Conservation (phyloP, 768 basidiomycete genomes). For the Termitomyces sp. region DNA sequence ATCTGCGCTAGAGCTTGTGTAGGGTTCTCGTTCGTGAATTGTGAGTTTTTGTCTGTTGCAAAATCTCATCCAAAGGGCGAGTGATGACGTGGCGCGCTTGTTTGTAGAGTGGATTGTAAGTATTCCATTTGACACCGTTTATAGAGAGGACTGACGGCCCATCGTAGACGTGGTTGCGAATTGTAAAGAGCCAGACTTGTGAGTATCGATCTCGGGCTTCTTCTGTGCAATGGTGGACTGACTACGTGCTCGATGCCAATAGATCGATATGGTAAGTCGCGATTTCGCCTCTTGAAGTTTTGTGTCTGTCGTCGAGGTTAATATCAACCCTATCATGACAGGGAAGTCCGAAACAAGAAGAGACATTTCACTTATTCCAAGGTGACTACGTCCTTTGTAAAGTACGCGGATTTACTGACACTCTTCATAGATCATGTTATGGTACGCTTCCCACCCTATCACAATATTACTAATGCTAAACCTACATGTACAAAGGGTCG, state of each 20-base stretch:
- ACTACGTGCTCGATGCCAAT: background rate
- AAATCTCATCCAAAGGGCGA: too few species aligned
- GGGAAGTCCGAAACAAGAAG: conserved; percentile 87
- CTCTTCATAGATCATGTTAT: conserved; percentile 74
- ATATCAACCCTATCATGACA: conserved; percentile 17
- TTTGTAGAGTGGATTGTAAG: conserved; percentile 66
- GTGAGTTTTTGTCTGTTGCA: conserved; percentile 33
- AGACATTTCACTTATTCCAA: conserved; percentile 89
- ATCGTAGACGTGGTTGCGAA: conserved; percentile 65
- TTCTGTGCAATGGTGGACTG: background rate
- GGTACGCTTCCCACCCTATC: conserved; percentile 36
- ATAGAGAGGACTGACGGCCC: background rate
- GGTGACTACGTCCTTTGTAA: conserved; percentile 26
- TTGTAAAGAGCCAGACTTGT: conserved; percentile 76
- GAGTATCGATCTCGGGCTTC: conserved; percentile 19
- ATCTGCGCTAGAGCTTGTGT: background rate
- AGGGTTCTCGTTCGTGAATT: conserved; percentile 72
- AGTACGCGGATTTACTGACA: conserved; percentile 11
- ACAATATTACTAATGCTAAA: background rate
- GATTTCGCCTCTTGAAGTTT: too few species aligned
- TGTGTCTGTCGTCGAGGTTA: too few species aligned
- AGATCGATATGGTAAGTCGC: conserved; percentile 74
- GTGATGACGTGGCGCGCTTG: background rate
- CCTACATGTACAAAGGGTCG: conserved; percentile 56
- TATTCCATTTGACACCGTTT: background rate